phyloP scores from a whole-genome alignment of 1,284 basidiomycete species.

The Apiotrichum brassicae region DNA sequence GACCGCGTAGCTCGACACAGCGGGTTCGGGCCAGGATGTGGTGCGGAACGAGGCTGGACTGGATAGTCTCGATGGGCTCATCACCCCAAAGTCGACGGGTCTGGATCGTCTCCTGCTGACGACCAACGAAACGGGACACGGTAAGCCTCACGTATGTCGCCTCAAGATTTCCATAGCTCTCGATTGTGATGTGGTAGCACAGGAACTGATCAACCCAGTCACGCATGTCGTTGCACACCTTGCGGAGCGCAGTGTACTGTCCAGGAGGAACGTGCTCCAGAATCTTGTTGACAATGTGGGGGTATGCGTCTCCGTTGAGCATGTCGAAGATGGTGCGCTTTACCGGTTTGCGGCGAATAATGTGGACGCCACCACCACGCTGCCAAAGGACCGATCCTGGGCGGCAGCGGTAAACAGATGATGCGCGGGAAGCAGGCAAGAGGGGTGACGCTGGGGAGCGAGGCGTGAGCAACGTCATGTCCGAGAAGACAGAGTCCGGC shows the following conservation, averaged over 20 bases:
- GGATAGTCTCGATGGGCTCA: background rate
- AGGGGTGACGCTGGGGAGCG: too few species aligned
- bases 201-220: slow-evolving; percentile 8
- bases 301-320: background rate
- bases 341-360: background rate
- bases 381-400: background rate
- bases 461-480: too few species aligned
- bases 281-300: slow-evolving; percentile 13
- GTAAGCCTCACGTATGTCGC: background rate
- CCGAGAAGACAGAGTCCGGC: too few species aligned
- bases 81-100: background rate
- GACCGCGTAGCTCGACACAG: background rate
- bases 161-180: background rate
- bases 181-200: background rate
- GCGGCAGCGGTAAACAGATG: too few species aligned
- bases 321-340: background rate
- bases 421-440: too few species aligned
- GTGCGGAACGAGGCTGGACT: background rate
- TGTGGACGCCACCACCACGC: background rate
- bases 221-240: background rate
- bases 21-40: background rate
- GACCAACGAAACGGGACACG: background rate
- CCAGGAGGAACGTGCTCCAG: slow-evolving; percentile 1
- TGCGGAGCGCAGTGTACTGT: slow-evolving; percentile 5
- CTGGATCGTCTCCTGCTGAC: background rate